Evolutionary conservation across 2,329 filamentous ascomycete genomes (phyloP).

Genomic region (Neonectria coccinea): DNA sequence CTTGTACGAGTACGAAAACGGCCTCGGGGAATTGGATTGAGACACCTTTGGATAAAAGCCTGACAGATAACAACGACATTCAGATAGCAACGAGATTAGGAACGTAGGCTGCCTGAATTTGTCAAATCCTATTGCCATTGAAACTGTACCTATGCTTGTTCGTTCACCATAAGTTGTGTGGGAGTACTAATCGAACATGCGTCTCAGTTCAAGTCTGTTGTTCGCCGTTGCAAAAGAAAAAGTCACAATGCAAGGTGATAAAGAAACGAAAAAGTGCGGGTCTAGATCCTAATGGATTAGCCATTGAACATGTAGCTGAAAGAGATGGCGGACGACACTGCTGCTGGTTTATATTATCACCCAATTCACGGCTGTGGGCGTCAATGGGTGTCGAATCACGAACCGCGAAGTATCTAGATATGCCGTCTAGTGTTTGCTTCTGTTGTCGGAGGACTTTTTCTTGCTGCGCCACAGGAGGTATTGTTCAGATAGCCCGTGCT

Average conservation of each 20-base stretch:
- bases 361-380: not conserved
- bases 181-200: not conserved
- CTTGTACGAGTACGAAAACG: not conserved
- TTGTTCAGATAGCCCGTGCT: not conserved
- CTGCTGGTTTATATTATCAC: not conserved
- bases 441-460: not conserved
- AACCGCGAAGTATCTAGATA: not conserved
- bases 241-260: not conserved
- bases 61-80: not conserved
- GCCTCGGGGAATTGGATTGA: not conserved
- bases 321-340: not conserved
- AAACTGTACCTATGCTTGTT: not conserved
- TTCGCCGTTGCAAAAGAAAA: not conserved
- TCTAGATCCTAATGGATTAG: not conserved
- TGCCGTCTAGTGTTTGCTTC: not conserved
- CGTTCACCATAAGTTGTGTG: not conserved
- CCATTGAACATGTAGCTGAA: not conserved
- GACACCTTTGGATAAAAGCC: not conserved
- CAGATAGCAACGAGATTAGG: not conserved
- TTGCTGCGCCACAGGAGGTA: conserved; percentile 8
- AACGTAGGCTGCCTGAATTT: not conserved
- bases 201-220: not conserved
- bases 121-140: too few species aligned
- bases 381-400: not conserved
- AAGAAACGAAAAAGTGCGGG: not conserved